Base-by-base conservation (phyloP, 164 flowering plant genomes). In the Magnolia officinalis region DNA sequence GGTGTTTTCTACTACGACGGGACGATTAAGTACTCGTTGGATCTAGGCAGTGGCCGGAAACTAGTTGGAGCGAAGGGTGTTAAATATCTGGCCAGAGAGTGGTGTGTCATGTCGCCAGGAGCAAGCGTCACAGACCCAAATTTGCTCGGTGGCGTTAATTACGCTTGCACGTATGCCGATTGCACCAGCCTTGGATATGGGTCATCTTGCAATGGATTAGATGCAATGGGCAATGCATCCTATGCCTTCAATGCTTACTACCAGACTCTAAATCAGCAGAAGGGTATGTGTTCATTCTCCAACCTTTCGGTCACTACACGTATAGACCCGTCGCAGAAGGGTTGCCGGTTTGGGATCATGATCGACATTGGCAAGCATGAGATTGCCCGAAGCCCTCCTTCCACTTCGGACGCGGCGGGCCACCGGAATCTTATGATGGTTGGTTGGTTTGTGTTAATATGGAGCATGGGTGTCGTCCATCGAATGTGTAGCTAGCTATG, bases 141-240 rank as follows among this genome's bases (percentile, higher is more conserved):
- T 19, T 24, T 92, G 58, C 67, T 83, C 0, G 67, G 71, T 26
- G 78, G 89, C 65, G 64, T 92, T 0, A 75, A 66, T 66, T 85
- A 85, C 20, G 99, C 98, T 4, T 96, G 98, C 83, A 81, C 82
- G 4, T 78, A 86, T 45, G 92, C 92, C 0, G 98, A 96, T 75
- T 94, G 99, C 85, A 96, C 99, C 0, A 85, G 90, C 63, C 87
- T 96, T 0, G 89, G 94, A 1, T 52, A 78, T n/a, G 98, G 98
- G 6, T 86, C 96, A 0, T 87, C 95, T 1, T 94, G 99, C 69
- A 84, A 86, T 1, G 75, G 50, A 2, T 77, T 94, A 50, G 97
- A 94, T 68, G 86, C 81, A 2, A 80, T 76, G 64, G 61, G 84
- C 77, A 92, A 94, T 74, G 93, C 90, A 19, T 96, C 98, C 0